Conservation (phyloP, 257 asterid genomes). For the Ilex aquifolium region DNA sequence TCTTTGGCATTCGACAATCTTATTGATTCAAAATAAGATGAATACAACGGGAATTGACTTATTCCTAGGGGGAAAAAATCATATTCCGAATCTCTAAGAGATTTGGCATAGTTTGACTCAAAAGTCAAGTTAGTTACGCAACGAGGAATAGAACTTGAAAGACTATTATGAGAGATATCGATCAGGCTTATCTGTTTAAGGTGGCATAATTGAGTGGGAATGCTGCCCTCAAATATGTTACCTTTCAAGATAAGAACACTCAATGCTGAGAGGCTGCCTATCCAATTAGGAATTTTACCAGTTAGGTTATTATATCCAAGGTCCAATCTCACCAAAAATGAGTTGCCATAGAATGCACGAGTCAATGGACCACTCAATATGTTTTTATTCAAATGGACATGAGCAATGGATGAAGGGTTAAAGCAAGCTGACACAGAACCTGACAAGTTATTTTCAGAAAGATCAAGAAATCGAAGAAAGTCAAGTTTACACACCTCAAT, state of each 20-base stretch:
- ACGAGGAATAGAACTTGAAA: background rate
- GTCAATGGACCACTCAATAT: too few species aligned
- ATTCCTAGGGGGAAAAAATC: background rate
- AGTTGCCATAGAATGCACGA: background rate
- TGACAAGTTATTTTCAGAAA: background rate
- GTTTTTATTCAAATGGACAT: constrained; percentile 1
- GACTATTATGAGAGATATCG: constrained; percentile 5
- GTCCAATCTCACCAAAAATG: constrained; percentile 4
- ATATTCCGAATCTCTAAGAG: too few species aligned
- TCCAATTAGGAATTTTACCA: background rate
- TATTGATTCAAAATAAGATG: too few species aligned
- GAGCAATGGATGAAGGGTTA: background rate
- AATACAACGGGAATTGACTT: background rate
- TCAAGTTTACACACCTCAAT: constrained; percentile 1
- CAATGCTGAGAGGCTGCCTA: too few species aligned
- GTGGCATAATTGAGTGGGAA: background rate
- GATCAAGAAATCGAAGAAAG: background rate
- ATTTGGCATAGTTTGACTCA: too few species aligned
- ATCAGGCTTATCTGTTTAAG: constrained; percentile 1
- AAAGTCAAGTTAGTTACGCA: too few species aligned
- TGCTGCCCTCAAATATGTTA: too few species aligned
- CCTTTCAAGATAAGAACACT: too few species aligned
- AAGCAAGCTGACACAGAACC: constrained; percentile 1
- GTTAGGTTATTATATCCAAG: background rate
- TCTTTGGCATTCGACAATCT: background rate